Evolutionary conservation across 257 asterid species (phyloP).

Genomic region (Nicotiana undulata): DNA sequence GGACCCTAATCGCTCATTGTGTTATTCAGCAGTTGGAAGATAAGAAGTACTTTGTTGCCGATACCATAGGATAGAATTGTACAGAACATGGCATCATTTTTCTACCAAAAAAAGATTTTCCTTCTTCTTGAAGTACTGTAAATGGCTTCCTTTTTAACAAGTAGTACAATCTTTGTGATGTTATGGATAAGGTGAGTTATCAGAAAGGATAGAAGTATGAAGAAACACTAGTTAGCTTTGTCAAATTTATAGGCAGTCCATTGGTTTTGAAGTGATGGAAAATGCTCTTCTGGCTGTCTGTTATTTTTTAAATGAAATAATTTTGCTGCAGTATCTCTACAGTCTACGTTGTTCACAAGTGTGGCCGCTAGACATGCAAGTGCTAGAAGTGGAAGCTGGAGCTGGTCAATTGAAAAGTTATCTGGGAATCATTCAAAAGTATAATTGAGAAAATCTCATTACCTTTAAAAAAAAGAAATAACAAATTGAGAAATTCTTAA

Average conservation of each 20-base stretch:
- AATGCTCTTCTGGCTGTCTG: neutral
- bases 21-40: neutral
- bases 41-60: neutral
- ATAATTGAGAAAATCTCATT: neutral
- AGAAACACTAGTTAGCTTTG: neutral
- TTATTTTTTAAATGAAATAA: neutral
- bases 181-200: neutral
- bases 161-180: neutral
- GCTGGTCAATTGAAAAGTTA: neutral
- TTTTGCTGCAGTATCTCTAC: neutral
- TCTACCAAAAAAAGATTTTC: neutral
- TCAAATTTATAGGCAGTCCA: neutral
- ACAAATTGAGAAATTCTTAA: neutral
- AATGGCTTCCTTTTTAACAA: neutral
- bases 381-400: neutral
- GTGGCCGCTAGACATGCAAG: neutral
- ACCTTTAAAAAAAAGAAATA: no score
- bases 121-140: neutral
- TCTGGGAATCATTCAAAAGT: neutral
- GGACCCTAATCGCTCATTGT: neutral
- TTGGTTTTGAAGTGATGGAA: neutral
- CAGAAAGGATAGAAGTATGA: neutral
- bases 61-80: neutral
- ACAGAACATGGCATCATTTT: neutral
- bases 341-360: neutral